Evolutionary conservation across 805 yeast genomes (phyloP), one percentile per base, ranked within the genome.

Genomic region (Middelhovenomyces tepae): DNA sequence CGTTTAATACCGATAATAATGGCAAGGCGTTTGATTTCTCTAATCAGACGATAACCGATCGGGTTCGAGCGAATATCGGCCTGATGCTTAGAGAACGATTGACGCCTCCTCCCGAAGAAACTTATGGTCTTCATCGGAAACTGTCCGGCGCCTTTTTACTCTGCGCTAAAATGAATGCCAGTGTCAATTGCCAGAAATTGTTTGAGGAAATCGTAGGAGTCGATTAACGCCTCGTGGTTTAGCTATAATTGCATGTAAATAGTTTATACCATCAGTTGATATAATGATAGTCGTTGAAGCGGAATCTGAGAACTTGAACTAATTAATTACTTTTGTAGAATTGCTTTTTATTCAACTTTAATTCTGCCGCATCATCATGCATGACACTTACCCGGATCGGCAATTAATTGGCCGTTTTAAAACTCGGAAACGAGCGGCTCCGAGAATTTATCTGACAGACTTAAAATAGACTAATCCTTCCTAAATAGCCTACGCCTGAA

Each of bases 81-180:
- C 61, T 87, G 34, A 91, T 91, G 98, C 67, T 91, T 40, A 73
- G 78, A 40, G 95, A 91, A 57, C 73, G 98, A 46, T 64, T 91
- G 40, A 75, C 95, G 3, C 96, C 98, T 3, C 98, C 98, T 9
- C 98, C 98, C 2, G 97, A 91, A 51, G 98, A 91, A 57, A 91
- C 98, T 0, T 91, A 91, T 55, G 81, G 94, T n/a, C 65, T 91
- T 47, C 98, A 91, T 59, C 69, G 98, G 49, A 91, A 91, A 53
- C 75, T 91, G 51, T 82, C 94, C 52, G 98, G 98, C 7, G 94
- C 91, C 1, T 91, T 82, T 52, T 64, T 91, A 40, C 65, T 91
- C 35, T 89, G 97, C 61, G 82, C 97, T 3, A 71, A 83, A 46
- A 66, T 91, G 57, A 65, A 73, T 25, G 96, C 97, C 2, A 64